Evolutionary conservation across 1,284 basidiomycete species (phyloP).

Genomic region (Ganoderma sp.): DNA sequence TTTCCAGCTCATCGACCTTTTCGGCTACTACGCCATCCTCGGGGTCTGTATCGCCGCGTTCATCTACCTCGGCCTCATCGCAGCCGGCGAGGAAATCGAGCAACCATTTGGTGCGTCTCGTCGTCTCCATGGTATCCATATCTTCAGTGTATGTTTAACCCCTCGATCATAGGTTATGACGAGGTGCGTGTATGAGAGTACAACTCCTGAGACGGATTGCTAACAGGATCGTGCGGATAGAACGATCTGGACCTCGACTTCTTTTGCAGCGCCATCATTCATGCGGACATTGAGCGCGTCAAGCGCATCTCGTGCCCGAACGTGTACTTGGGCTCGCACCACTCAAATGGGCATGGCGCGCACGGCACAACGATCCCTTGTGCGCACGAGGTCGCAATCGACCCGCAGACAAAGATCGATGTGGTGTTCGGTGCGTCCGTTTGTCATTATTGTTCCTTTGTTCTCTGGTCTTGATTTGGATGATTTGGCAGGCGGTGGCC

Average conservation of each 20-base stretch:
- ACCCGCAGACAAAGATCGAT: constrained; percentile 22
- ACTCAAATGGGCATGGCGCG: constrained; percentile 18
- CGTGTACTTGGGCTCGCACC: constrained; percentile 45
- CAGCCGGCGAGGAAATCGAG: constrained; percentile 71
- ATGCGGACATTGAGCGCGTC: constrained; percentile 56
- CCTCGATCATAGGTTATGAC: constrained; percentile 52
- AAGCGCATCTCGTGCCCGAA: constrained; percentile 55
- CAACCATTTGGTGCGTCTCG: constrained; percentile 63
- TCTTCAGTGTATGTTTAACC: neutral
- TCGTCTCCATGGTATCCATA: neutral
- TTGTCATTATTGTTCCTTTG: neutral
- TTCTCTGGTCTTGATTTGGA: neutral
- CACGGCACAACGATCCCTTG: neutral
- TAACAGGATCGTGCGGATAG: constrained; percentile 37
- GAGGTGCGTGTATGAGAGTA: constrained; percentile 43
- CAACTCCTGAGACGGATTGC: neutral
- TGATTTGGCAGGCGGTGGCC: neutral
- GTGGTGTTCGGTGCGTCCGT: constrained; percentile 32
- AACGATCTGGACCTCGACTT: constrained; percentile 70
- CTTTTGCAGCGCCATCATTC: constrained; percentile 60
- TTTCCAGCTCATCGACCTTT: constrained; percentile 65
- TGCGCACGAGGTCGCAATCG: constrained; percentile 16
- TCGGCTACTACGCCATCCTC: constrained; percentile 64
- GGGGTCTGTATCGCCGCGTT: constrained; percentile 66
- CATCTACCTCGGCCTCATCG: constrained; percentile 70